Evolutionary conservation across 2,329 filamentous ascomycete species (phyloP), one percentile per base, ranked within the genome.

Genomic region (Aureobasidium sp.): DNA sequence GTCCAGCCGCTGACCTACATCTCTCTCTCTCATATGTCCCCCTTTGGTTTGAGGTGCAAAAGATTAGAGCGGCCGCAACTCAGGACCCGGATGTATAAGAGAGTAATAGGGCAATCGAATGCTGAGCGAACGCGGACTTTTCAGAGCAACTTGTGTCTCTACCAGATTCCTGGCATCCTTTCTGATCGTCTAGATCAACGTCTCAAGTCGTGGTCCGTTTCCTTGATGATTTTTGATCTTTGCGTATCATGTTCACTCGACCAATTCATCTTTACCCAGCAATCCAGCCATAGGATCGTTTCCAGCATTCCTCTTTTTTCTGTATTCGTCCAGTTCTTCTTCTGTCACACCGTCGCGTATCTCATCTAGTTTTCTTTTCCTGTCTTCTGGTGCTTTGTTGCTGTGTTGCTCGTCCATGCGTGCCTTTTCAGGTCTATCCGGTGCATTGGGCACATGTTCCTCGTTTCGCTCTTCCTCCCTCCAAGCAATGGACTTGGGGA

Each of bases 281-380:
- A 90, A 84, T 6, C 85, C 86, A 1, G 90, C 89, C 92, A 96
- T 96, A 0, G 92, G 92, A 76, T 96, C 92, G 65, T 90, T 83
- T 0, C 86, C 85, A 31, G 84, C 85, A 57, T 85, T 83, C 66
- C 87, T 81, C 72, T 91, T 92, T 67, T 85, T 83, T 68, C 91
- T 84, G 73, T 95, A 96, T 63, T 88, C 85, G 62, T 97, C 92
- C 77, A 96, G 82, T 67, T 96, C 91, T 61, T 88, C 89, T 70
- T 96, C 90, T 0, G 87, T 86, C 14, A 94, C 82, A 1, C 88
- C 89, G 24, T 84, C 84, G 68, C 88, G 85, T 81, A 96, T 86
- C 71, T 96, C 89, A 61, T 89, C 85, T 33, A 90, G 76, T 1
- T 87, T 89, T 48, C 91, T 82, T 74, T 95, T 93, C 72, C 86